Conservation (phyloP, 73 alveolate species). For the Paramecium sexaurelia region DNA sequence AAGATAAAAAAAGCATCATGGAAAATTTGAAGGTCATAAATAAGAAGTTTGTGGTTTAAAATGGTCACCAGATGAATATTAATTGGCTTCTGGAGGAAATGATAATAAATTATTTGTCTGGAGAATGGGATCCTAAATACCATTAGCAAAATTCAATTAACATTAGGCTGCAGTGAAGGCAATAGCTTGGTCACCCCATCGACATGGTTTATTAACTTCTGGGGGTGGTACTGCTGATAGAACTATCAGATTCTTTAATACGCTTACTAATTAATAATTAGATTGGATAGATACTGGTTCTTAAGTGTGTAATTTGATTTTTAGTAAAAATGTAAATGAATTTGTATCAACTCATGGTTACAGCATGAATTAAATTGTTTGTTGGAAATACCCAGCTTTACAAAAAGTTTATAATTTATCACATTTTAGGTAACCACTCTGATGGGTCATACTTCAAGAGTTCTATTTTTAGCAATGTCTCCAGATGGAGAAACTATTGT, state of each 20-base stretch:
- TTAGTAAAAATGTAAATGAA: slow-evolving; percentile 92
- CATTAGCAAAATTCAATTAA: slow-evolving; percentile 71
- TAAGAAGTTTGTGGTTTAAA: slow-evolving; percentile 96
- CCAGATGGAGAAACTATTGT: slow-evolving; percentile 97
- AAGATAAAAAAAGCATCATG: slow-evolving; percentile 22
- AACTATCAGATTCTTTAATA: slow-evolving; percentile 96
- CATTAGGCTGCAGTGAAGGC: slow-evolving; percentile 98
- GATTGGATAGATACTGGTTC: slow-evolving; percentile 90
- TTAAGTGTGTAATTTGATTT: slow-evolving; percentile 93
- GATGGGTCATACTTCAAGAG: slow-evolving; percentile 99
- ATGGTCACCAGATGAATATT: slow-evolving; percentile 86
- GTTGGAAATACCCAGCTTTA: slow-evolving; percentile 95
- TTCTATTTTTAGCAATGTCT: slow-evolving; percentile 94
- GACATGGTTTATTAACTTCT: slow-evolving; percentile 85
- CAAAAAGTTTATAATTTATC: slow-evolving; percentile 63
- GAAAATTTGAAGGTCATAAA: slow-evolving; percentile 76
- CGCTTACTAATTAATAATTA: slow-evolving; percentile 79
- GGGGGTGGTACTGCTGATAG: slow-evolving; percentile 99
- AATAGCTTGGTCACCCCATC: slow-evolving; percentile 97
- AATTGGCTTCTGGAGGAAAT: slow-evolving; percentile 99
- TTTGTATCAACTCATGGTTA: slow-evolving; percentile 96
- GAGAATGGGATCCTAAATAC: slow-evolving; percentile 82
- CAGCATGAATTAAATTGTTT: slow-evolving; percentile 86
- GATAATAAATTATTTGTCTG: slow-evolving; percentile 98
- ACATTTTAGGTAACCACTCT: slow-evolving; percentile 71